A percentile compares a stretch with the other conserved stretches of the same genome.
These are phyloP conservation scores for Toxoplasma gondii DNA, from an alignment of 169 alveolate genomes.

Conservation along the genomic window DNA sequence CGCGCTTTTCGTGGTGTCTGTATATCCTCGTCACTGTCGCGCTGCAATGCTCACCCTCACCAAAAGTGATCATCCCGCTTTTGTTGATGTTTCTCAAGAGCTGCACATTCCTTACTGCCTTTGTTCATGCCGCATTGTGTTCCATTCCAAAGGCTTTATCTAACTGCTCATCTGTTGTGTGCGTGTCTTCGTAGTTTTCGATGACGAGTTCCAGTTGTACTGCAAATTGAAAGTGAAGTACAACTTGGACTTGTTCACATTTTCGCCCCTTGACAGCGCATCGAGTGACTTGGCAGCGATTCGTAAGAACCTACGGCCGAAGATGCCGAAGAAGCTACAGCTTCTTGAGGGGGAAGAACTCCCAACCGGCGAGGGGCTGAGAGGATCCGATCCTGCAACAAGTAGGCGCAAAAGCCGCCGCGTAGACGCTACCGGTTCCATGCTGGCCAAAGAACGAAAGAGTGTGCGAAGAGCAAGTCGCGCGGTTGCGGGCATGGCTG, in stretches of 20 bases:
- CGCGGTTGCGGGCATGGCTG: conserved; percentile 17
- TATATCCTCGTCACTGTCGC: too few relatives aligned
- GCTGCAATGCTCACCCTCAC: too few relatives aligned
- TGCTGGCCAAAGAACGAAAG: neutral
- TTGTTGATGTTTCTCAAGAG: too few relatives aligned
- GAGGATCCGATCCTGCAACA: neutral
- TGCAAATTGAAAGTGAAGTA: conserved; percentile 44
- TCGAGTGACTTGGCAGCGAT: neutral
- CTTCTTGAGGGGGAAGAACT: conserved; percentile 11
- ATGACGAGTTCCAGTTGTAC: conserved; percentile 36
- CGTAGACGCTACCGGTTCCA: conserved; percentile 18
- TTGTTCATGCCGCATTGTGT: too few relatives aligned
- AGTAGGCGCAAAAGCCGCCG: neutral
- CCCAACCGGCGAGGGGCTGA: neutral
- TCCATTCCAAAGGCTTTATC: too few relatives aligned
- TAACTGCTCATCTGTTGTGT: neutral
- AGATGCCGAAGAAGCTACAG: neutral
- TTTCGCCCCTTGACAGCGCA: conserved; percentile 23
- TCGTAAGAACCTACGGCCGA: conserved; percentile 7
- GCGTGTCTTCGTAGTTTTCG: conserved; percentile 25
- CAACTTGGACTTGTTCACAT: conserved; percentile 32
- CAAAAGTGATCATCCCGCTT: too few relatives aligned
- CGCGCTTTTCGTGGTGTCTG: too few relatives aligned
- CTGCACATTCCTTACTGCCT: too few relatives aligned
- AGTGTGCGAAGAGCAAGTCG: conserved; percentile 18